These are phyloP conservation scores for Cephaloascus albidus DNA, from an alignment of 805 yeast genomes.

Conservation along the genomic window DNA sequence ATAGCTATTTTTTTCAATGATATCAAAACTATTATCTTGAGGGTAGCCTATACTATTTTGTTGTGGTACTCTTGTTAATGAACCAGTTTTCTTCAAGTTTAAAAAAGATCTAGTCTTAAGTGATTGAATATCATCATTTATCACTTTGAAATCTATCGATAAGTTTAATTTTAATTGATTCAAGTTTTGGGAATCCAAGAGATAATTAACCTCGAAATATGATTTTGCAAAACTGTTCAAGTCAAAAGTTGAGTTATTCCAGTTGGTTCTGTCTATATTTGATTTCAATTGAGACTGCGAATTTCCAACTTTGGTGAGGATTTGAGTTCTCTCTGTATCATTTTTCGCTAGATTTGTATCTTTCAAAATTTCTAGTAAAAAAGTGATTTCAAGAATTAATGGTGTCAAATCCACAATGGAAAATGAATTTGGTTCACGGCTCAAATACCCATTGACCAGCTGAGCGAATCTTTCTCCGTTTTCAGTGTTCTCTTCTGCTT, in stretches of 20 bases:
- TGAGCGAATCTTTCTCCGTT: constrained; percentile 13
- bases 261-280: neutral
- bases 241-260: neutral
- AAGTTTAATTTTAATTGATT: neutral
- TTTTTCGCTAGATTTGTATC: neutral
- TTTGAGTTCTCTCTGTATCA: neutral
- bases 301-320: no score
- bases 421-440: constrained; percentile 16
- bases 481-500: constrained; percentile 2
- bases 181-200: neutral
- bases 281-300: no score
- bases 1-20: neutral
- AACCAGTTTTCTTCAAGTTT: neutral
- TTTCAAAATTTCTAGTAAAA: neutral
- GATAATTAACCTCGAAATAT: neutral
- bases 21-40: neutral
- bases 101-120: neutral
- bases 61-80: neutral
- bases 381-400: constrained; percentile 19
- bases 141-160: neutral
- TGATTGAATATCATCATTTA: neutral
- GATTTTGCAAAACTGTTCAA: neutral
- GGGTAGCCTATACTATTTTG: no score
- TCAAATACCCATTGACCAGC: constrained; percentile 15
- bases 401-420: constrained; percentile 21